Base-by-base conservation (phyloP, 2,329 filamentous ascomycete genomes). In the Colletotrichum camelliae region DNA sequence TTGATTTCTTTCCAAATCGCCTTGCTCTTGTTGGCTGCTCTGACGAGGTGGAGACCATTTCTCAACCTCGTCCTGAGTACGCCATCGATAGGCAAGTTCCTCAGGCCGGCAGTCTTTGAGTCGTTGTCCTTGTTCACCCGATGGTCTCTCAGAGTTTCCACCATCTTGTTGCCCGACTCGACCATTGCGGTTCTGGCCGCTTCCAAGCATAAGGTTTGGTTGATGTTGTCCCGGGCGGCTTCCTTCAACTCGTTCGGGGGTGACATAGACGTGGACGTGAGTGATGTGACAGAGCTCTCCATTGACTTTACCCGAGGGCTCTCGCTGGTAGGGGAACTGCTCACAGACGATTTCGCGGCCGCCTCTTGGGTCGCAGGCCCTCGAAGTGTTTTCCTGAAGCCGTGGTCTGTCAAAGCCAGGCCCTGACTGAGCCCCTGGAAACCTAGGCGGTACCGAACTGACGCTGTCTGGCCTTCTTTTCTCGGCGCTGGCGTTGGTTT, bases 211-310 rank as follows among this genome's bases (percentile, higher is more conserved):
- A 37, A 55, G 31, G 15, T 60, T 43, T 55, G 39, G 31, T 61
- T 52, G 33, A 33, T 39, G 55, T 21, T 35, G 60, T 37, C 39
- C 18, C 35, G 58, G 10, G 16, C 43, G 21, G 16, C 33, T 64
- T 48, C 31, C 39, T 27, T 39, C 58, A 8, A 33, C 16, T 24
- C 67, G 72, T 7, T 69, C 60, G 33, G 70, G 58, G 8, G 64
- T 75, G 57, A 75, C 68, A 48, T 75, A 75, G 65, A 75, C 74
- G 35, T 75, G 74, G 35, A 75, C 74, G 21, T 75, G 74, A 27
- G 74, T 75, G 48, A 69, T 35, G 62, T 75, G 74, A 48, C 70
- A 69, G 18, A 16, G 8, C 13, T 29, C 39, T 57, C 58, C 61
- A 18, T 55, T 58, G 27, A 31, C 31, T 27, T 21, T n/a, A 33